Evolutionary conservation across 140 eudicot species (phyloP).

Genomic region (Ambrosia hybrid): DNA sequence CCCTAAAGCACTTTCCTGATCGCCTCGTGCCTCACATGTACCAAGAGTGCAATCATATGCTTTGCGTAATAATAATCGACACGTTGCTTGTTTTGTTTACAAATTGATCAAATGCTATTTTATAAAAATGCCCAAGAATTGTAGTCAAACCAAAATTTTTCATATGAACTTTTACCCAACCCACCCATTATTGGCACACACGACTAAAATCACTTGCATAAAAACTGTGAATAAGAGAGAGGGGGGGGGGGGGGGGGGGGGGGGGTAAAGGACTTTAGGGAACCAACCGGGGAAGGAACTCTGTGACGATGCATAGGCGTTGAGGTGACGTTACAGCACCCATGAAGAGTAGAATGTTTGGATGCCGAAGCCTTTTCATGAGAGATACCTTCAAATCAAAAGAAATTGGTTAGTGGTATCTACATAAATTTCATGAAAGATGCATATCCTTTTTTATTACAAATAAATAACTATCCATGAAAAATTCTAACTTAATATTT

Average conservation of each 20-base stretch:
- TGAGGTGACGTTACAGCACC: slow-evolving; percentile 96
- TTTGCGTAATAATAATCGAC: background rate
- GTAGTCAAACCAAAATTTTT: background rate
- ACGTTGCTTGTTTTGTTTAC: background rate
- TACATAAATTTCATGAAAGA: slow-evolving; percentile 5
- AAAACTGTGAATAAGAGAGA: background rate
- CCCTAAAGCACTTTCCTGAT: too few species aligned
- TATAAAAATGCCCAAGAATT: background rate
- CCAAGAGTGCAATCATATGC: too few species aligned
- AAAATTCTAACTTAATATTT: background rate
- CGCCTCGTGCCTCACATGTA: too few species aligned
- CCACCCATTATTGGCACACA: background rate
- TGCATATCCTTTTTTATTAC: background rate
- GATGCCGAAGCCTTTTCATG: slow-evolving; percentile 98
- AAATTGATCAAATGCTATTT: background rate
- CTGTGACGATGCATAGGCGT: slow-evolving; percentile 96
- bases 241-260: background rate
- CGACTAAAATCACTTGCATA: background rate
- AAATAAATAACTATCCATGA: background rate
- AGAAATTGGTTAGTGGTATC: background rate
- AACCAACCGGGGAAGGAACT: slow-evolving; percentile 92
- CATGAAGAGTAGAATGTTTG: slow-evolving; percentile 93
- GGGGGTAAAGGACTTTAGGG: slow-evolving; percentile 18
- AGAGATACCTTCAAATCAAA: slow-evolving; percentile 68
- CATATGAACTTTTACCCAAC: background rate